Evolutionary conservation across 305 asterid species (phyloP).

Genomic region (Solanum hybrid): DNA sequence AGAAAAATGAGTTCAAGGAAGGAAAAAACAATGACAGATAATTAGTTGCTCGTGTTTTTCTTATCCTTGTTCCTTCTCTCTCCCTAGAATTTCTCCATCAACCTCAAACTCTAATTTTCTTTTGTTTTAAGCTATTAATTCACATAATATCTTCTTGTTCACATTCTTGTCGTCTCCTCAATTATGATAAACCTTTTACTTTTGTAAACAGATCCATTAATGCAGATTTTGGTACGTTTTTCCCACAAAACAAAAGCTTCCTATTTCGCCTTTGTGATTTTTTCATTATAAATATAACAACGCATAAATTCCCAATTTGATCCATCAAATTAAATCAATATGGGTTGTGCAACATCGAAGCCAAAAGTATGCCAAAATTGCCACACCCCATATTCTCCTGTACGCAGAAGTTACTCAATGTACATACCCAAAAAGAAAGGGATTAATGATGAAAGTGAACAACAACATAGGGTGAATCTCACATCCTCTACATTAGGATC

Average conservation of each 20-base stretch:
- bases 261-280: conserved; percentile 1
- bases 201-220: not conserved
- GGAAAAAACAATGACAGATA: not conserved
- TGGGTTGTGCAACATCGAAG: conserved; percentile 84
- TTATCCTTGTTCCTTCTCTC: not conserved
- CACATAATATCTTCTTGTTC: not conserved
- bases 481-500: conserved; percentile 76
- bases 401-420: conserved; percentile 60
- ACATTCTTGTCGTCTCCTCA: not conserved
- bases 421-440: conserved; percentile 40
- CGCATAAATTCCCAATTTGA: not conserved
- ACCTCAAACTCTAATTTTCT: not conserved
- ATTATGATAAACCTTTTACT: not conserved
- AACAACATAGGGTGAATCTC: conserved; percentile 48
- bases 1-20: not conserved
- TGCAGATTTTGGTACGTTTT: not conserved
- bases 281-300: not conserved
- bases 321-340: not conserved
- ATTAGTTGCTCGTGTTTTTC: not conserved
- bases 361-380: conserved; percentile 53
- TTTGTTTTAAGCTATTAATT: not conserved
- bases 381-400: conserved; percentile 43
- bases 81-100: not conserved
- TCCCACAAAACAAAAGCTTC: conserved; percentile 7
- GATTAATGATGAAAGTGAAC: conserved; percentile 22